Base-by-base conservation (phyloP, 345 rosid genomes). In the Trapa incisa region DNA sequence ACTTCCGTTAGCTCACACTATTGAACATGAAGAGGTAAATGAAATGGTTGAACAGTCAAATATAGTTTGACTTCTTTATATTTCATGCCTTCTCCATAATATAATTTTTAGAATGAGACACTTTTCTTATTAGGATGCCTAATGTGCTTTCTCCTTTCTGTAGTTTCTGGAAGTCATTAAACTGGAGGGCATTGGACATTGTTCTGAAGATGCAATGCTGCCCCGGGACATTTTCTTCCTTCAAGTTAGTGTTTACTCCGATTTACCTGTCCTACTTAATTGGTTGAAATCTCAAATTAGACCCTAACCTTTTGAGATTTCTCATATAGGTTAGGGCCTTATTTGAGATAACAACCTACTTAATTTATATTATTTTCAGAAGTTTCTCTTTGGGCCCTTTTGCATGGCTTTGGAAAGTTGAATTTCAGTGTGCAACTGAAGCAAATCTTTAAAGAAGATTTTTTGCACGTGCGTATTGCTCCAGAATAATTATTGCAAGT, bases 111-210 rank as follows among this genome's bases (percentile, higher is more conserved):
- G 29, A 22, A 22, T 22, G 29, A 22, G 29, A 22, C 29, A 22
- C 29, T 22, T 22, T 22, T 3, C 6, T 8, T 58, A 10, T 2
- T 5, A n/a, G 5, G 33, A 54, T 32, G 37, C 15, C 6, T 57
- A 58, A 58, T 58, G 36, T 58, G 2, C 43, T 48, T 14, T 41
- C 65, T 70, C 42, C 57, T 9, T 4, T 64, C 52, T 35, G 65
- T 77, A 95, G 99, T 86, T 85, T 79, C 76, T 95, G 86, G 99
- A 95, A 80, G 97, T 95, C 71, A 84, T 95, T 67, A 95, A 95
- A 73, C 61, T 95, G 74, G 99, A 91, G 80, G 93, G 98, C 53
- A 81, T 85, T 67, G 86, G 84, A 67, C 89, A 89, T 72, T 83
- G 92, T 78, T 96, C 92, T 54, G 99, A 95, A 81, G 98, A 95